phyloP scores from a whole-genome alignment of 176 grass and related monocot species.

The Eragrostis curvula region DNA sequence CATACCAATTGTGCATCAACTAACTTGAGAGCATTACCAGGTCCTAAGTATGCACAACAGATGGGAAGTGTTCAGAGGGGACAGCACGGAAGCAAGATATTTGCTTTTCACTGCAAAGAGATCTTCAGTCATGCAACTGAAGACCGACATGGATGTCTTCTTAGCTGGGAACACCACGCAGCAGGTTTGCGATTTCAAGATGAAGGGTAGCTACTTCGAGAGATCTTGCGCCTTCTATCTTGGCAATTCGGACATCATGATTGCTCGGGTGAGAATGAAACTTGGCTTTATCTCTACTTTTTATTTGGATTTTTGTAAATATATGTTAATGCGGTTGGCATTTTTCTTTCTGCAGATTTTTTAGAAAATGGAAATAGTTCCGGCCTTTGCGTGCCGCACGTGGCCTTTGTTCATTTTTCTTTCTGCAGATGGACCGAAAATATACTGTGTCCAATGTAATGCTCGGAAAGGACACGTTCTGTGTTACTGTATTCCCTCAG shows the following conservation, averaged over 20 bases:
- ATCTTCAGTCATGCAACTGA: conserved; percentile 57
- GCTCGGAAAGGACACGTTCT: conserved; percentile 63
- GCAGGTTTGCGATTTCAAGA: conserved; percentile 64
- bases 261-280: conserved; percentile 59
- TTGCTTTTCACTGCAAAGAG: conserved; percentile 65
- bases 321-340: background rate
- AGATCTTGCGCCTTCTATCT: conserved; percentile 52
- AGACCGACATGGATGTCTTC: conserved; percentile 72
- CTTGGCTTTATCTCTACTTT: background rate
- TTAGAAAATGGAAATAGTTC: too few species aligned
- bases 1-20: background rate
- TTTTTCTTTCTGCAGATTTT: too few species aligned
- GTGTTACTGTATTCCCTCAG: conserved; percentile 51
- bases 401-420: background rate
- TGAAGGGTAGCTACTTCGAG: conserved; percentile 73
- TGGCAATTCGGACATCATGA: conserved; percentile 45
- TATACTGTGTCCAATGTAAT: conserved; percentile 53
- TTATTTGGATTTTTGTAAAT: background rate
- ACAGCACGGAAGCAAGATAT: conserved; percentile 48
- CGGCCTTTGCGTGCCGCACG: too few species aligned
- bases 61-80: conserved; percentile 74
- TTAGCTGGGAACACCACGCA: conserved; percentile 58
- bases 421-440: conserved; percentile 63
- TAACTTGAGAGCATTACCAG: conserved; percentile 31
- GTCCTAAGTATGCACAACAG: conserved; percentile 55